A percentile compares a stretch with the other conserved stretches of the same genome.
Evolutionary conservation across 1,284 basidiomycete species (phyloP).

Genomic region (Melanopsichium pennsylvanicum): DNA sequence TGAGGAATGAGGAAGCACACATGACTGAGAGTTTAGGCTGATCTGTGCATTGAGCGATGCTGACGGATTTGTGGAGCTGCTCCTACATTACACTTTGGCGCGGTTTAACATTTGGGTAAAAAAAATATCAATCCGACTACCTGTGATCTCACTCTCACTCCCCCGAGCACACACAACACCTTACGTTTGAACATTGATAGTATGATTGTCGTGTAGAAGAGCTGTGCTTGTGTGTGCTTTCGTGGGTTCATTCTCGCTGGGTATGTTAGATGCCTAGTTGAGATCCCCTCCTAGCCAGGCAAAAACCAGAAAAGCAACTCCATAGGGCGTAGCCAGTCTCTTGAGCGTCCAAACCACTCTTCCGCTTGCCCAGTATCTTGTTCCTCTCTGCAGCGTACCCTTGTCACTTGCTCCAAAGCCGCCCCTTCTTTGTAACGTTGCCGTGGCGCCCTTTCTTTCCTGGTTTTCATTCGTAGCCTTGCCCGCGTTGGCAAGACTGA

Average conservation of each 20-base stretch:
- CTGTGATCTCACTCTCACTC: background rate
- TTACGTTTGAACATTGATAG: no score
- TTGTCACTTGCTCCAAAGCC: slow-evolving; percentile 23
- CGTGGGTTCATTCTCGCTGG: no score
- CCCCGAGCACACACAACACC: no score
- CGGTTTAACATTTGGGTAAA: background rate
- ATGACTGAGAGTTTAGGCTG: background rate
- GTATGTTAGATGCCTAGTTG: slow-evolving; percentile 28
- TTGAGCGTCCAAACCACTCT: slow-evolving; percentile 53
- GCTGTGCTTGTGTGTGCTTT: no score
- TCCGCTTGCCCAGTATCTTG: slow-evolving; percentile 48
- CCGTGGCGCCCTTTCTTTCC: background rate
- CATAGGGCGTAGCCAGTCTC: slow-evolving; percentile 58
- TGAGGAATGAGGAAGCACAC: slow-evolving; percentile 1
- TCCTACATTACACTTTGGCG: background rate
- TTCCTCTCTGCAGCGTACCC: slow-evolving; percentile 28
- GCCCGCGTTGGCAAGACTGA: slow-evolving; percentile 13
- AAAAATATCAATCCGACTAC: background rate
- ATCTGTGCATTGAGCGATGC: slow-evolving; percentile 19
- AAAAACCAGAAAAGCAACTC: slow-evolving; percentile 60
- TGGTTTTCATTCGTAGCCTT: background rate
- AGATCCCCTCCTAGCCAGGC: slow-evolving; percentile 64
- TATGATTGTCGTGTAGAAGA: no score
- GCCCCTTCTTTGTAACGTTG: background rate
- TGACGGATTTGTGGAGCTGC: slow-evolving; percentile 6